phyloP scores from a whole-genome alignment of 768 basidiomycete genomes.

The Amanita brunnescens region DNA sequence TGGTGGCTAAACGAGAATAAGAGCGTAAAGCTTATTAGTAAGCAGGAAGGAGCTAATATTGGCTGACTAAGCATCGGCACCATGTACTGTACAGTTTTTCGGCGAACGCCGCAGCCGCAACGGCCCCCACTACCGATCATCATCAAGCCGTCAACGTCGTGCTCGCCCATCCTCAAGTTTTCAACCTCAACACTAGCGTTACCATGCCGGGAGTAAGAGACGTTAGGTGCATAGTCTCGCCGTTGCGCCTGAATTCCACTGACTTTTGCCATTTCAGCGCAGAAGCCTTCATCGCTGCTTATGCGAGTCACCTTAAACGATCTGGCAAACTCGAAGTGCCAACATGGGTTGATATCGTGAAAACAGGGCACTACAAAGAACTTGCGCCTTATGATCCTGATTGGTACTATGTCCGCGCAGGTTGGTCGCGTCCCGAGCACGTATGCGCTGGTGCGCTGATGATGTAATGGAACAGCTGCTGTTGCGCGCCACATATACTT shows the following conservation, averaged over 20 bases:
- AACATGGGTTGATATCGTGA: slow-evolving; percentile 97
- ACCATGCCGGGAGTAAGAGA: slow-evolving; percentile 81
- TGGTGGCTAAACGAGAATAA: background rate
- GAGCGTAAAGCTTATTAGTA: too few relatives aligned
- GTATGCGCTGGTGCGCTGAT: background rate
- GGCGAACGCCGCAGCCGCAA: slow-evolving; percentile 32
- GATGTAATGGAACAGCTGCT: slow-evolving; percentile 51
- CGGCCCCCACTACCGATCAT: slow-evolving; percentile 26
- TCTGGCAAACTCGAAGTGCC: slow-evolving; percentile 99
- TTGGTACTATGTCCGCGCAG: slow-evolving; percentile 99
- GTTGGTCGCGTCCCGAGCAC: slow-evolving; percentile 38
- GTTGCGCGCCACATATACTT: slow-evolving; percentile 99
- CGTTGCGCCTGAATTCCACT: slow-evolving; percentile 9
- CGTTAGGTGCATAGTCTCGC: slow-evolving; percentile 47
- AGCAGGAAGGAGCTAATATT: background rate
- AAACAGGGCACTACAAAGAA: slow-evolving; percentile 97
- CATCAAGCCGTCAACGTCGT: slow-evolving; percentile 42
- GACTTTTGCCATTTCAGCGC: slow-evolving; percentile 46
- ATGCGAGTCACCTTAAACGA: slow-evolving; percentile 93
- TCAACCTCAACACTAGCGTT: slow-evolving; percentile 36
- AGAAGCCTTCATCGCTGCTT: slow-evolving; percentile 89
- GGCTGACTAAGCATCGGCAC: slow-evolving; percentile 2
- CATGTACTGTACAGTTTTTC: slow-evolving; percentile 34
- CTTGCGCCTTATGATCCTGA: slow-evolving; percentile 98
- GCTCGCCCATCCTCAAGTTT: slow-evolving; percentile 31